Evolutionary conservation across 1,139 yeast species (phyloP).

Genomic region (Geotrichum reessii): DNA sequence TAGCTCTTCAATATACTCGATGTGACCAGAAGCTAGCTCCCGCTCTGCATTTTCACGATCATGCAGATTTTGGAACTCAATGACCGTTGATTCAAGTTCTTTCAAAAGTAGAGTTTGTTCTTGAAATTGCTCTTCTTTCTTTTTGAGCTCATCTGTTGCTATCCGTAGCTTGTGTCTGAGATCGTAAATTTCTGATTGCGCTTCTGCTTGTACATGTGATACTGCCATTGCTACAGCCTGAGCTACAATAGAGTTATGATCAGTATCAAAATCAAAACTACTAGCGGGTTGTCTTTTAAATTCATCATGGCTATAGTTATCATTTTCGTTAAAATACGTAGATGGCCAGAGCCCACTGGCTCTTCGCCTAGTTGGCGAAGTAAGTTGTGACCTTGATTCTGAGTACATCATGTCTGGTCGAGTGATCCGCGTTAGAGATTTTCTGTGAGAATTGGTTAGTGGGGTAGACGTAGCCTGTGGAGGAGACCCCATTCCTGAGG

Average conservation of each 20-base stretch:
- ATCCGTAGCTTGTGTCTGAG: slow-evolving; percentile 21
- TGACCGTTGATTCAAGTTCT: slow-evolving; percentile 31
- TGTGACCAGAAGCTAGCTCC: slow-evolving; percentile 1
- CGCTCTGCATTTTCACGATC: slow-evolving; percentile 9
- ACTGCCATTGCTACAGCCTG: slow-evolving; percentile 18
- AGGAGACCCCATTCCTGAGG: not conserved
- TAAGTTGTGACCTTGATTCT: not conserved
- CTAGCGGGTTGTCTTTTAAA: not conserved
- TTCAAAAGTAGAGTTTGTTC: slow-evolving; percentile 28
- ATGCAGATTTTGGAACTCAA: slow-evolving; percentile 29
- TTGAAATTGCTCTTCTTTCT: slow-evolving; percentile 26
- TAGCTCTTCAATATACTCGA: slow-evolving; percentile 8
- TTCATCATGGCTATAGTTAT: not conserved
- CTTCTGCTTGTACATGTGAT: slow-evolving; percentile 15
- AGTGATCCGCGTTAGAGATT: not conserved
- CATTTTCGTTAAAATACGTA: not conserved
- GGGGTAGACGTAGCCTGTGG: not conserved
- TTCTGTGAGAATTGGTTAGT: not conserved
- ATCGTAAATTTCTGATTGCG: slow-evolving; percentile 12
- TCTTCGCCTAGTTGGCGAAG: slow-evolving; percentile 3
- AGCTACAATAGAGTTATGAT: slow-evolving; percentile 9
- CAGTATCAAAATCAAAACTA: not conserved
- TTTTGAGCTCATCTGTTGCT: slow-evolving; percentile 20
- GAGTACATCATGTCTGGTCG: not conserved
- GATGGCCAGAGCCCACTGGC: not conserved